These are phyloP conservation scores for Vigna nakashimae DNA, from an alignment of 306 rosid genomes.

Conservation along the genomic window DNA sequence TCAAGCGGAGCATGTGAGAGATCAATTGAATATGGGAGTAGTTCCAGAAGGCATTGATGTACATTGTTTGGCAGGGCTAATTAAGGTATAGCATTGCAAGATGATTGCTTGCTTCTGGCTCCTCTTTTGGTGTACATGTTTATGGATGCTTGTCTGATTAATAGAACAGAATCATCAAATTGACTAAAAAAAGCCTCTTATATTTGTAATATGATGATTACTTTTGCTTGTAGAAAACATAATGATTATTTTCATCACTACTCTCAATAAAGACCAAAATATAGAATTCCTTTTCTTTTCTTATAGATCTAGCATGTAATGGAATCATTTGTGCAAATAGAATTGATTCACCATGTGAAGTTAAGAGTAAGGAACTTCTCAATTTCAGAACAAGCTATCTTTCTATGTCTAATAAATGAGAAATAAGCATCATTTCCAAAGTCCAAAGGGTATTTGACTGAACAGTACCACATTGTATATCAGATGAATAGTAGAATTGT, in stretches of 20 bases:
- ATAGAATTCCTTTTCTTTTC: not conserved
- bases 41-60: constrained; percentile 84
- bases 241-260: not conserved
- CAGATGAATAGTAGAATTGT: not conserved
- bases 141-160: constrained; percentile 7
- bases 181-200: not conserved
- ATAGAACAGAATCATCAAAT: constrained; percentile 24
- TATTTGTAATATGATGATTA: not conserved
- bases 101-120: constrained; percentile 29
- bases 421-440: constrained; percentile 10
- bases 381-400: constrained; percentile 2
- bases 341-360: constrained; percentile 37
- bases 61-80: constrained; percentile 89
- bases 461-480: not conserved
- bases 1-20: constrained; percentile 85
- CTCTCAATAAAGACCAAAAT: not conserved
- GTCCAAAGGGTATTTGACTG: not conserved
- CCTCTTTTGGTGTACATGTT: constrained; percentile 22
- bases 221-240: constrained; percentile 16
- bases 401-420: constrained; percentile 11
- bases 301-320: constrained; percentile 25
- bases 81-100: constrained; percentile 62
- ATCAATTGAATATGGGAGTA: constrained; percentile 77
- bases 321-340: constrained; percentile 7
- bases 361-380: constrained; percentile 7